phyloP scores from a whole-genome alignment of 2,329 filamentous ascomycete species.

The Kalmusia sp. region DNA sequence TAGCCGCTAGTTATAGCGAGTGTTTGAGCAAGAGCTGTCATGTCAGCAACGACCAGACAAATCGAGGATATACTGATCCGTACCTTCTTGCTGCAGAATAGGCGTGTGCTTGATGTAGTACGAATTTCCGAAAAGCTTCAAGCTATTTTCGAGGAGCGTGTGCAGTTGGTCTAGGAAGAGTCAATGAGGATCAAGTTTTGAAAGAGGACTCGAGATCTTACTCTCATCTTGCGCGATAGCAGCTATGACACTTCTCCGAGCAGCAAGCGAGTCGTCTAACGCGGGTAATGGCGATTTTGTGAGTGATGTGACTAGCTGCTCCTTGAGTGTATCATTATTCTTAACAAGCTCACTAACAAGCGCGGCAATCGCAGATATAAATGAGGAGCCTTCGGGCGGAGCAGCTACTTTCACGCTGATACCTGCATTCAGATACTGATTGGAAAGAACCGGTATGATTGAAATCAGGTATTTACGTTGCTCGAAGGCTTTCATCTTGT shows the following conservation, averaged over 20 bases:
- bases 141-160: slow-evolving; percentile 69
- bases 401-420: slow-evolving; percentile 18
- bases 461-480: slow-evolving; percentile 54
- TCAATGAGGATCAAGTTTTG: slow-evolving; percentile 6
- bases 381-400: slow-evolving; percentile 20
- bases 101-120: slow-evolving; percentile 87
- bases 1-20: slow-evolving; percentile 81
- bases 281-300: slow-evolving; percentile 47
- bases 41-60: slow-evolving; percentile 24
- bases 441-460: slow-evolving; percentile 33
- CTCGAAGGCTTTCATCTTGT: slow-evolving; percentile 55
- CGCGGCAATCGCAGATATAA: slow-evolving; percentile 31
- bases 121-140: slow-evolving; percentile 81
- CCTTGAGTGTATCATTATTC: slow-evolving; percentile 37
- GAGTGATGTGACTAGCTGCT: slow-evolving; percentile 41
- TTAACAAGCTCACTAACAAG: slow-evolving; percentile 31
- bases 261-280: slow-evolving; percentile 35
- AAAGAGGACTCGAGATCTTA: slow-evolving; percentile 25
- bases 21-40: slow-evolving; percentile 77
- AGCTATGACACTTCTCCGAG: slow-evolving; percentile 50
- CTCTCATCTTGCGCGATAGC: slow-evolving; percentile 49
- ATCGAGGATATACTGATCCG: not conserved
- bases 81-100: slow-evolving; percentile 87
- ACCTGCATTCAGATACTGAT: slow-evolving; percentile 23
- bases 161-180: slow-evolving; percentile 54